Evolutionary conservation across 2,329 filamentous ascomycete genomes (phyloP).

Genomic region (Hypomyces perniciosus): DNA sequence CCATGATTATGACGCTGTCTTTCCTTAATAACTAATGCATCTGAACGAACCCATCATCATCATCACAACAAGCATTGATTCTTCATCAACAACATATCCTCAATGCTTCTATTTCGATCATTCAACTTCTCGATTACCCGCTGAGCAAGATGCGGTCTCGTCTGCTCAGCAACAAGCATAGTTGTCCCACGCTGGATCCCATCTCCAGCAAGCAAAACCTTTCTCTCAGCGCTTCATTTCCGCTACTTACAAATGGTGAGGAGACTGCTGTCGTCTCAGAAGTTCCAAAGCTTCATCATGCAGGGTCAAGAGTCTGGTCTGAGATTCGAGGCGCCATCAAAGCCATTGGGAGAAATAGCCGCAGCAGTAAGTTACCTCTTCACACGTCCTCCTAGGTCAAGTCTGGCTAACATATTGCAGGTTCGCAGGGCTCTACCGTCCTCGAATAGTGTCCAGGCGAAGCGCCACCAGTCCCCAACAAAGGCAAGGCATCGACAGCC

Average conservation of each 20-base stretch:
- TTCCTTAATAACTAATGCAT: constrained; percentile 7
- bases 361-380: constrained; percentile 17
- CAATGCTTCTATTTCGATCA: not conserved
- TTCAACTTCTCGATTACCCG: constrained; percentile 5
- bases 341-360: constrained; percentile 26
- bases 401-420: constrained; percentile 12
- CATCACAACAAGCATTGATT: not conserved
- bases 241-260: constrained; percentile 2
- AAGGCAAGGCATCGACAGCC: constrained; percentile 11
- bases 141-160: constrained; percentile 24
- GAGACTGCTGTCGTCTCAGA: constrained; percentile 11
- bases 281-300: constrained; percentile 21
- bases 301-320: constrained; percentile 28
- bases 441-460: constrained; percentile 13
- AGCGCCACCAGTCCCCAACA: not conserved
- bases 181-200: constrained; percentile 18
- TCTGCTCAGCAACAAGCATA: constrained; percentile 23
- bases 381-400: not conserved
- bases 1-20: not conserved
- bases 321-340: constrained; percentile 30
- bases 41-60: constrained; percentile 2
- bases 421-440: constrained; percentile 18
- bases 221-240: constrained; percentile 9
- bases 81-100: not conserved
- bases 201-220: constrained; percentile 14